Conservation (phyloP, 2,329 filamentous ascomycete genomes). For the Phoma sp. region DNA sequence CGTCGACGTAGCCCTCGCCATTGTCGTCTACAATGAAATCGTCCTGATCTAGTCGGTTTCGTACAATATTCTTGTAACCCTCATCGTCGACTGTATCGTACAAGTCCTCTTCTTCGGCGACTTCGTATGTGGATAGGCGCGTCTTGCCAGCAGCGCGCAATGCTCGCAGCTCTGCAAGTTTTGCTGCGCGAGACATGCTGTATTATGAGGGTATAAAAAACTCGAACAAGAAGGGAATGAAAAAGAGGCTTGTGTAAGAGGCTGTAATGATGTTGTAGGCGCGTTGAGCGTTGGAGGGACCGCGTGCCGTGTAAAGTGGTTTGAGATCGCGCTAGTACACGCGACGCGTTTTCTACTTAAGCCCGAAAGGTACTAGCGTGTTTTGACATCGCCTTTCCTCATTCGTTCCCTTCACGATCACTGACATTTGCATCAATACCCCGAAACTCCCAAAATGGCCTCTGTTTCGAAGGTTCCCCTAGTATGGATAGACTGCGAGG, state of each 20-base stretch:
- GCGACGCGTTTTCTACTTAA: slow-evolving; percentile 26
- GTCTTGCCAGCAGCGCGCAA: slow-evolving; percentile 91
- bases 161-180: slow-evolving; percentile 78
- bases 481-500: slow-evolving; percentile 87
- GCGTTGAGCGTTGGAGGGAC: slow-evolving; percentile 34
- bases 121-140: slow-evolving; percentile 83
- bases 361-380: slow-evolving; percentile 6
- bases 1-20: slow-evolving; percentile 94
- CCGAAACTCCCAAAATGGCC: slow-evolving; percentile 36
- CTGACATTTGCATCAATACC: slow-evolving; percentile 3
- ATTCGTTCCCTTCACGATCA: slow-evolving; percentile 14
- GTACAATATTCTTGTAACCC: slow-evolving; percentile 94
- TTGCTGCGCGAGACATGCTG: slow-evolving; percentile 46
- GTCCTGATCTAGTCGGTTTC: slow-evolving; percentile 86
- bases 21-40: slow-evolving; percentile 99
- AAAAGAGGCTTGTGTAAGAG: slow-evolving; percentile 17
- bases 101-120: slow-evolving; percentile 81
- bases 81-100: slow-evolving; percentile 98
- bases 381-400: background rate
- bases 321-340: slow-evolving; percentile 29
- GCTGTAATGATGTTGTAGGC: slow-evolving; percentile 25
- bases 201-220: slow-evolving; percentile 23
- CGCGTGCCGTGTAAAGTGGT: slow-evolving; percentile 17
- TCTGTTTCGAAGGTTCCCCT: slow-evolving; percentile 70
- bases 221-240: slow-evolving; percentile 20